Evolutionary conservation across 306 rosid genomes (phyloP).

Genomic region (Vicia villosa): DNA sequence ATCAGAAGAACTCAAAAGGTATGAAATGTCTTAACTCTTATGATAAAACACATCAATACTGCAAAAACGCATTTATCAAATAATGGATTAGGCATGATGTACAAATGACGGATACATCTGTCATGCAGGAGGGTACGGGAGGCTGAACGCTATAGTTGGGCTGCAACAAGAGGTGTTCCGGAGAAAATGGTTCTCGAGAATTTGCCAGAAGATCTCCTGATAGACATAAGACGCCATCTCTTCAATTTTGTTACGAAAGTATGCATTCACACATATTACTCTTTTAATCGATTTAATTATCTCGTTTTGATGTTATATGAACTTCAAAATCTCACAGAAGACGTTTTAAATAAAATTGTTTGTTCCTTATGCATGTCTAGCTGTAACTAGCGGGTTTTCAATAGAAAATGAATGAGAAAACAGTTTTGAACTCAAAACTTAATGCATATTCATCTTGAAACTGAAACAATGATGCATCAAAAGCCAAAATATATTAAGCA

Average conservation of each 20-base stretch:
- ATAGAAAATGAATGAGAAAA: too few relatives aligned
- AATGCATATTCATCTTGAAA: too few relatives aligned
- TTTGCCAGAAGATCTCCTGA: conserved; percentile 87
- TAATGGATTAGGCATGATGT: background rate
- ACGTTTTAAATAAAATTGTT: too few relatives aligned
- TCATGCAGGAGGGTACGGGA: conserved; percentile 63
- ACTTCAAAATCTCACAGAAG: too few relatives aligned
- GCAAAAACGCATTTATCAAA: too few relatives aligned
- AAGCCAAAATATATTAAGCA: too few relatives aligned
- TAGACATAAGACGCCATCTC: conserved; percentile 87
- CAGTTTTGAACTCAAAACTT: too few relatives aligned
- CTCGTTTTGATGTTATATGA: too few relatives aligned
- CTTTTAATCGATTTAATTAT: too few relatives aligned
- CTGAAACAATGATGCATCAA: too few relatives aligned
- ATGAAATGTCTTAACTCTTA: background rate
- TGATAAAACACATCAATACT: background rate
- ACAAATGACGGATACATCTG: background rate
- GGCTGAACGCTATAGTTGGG: conserved; percentile 86
- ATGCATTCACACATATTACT: background rate
- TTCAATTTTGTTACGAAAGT: conserved; percentile 47
- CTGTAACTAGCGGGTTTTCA: too few relatives aligned
- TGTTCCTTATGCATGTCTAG: too few relatives aligned
- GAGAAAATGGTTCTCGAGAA: conserved; percentile 72
- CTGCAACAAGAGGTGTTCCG: conserved; percentile 90
- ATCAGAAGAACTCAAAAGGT: conserved; percentile 65